phyloP scores from a whole-genome alignment of 2,329 filamentous ascomycete species.

The Byssothecium circinans region DNA sequence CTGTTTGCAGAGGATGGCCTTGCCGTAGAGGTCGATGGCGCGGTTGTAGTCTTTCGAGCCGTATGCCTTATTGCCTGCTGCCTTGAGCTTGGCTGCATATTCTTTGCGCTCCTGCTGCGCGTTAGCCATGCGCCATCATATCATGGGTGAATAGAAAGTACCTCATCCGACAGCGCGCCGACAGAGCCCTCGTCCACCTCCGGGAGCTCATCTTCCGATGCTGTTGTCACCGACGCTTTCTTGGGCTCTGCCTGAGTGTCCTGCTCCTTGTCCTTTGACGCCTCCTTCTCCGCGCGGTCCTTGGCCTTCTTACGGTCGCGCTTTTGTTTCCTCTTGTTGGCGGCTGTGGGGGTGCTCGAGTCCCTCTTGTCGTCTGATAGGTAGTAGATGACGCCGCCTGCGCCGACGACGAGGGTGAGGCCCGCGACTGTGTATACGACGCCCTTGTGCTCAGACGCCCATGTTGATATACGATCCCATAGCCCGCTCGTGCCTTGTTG shows the following conservation, averaged over 20 bases:
- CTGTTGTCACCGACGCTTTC: slow-evolving; percentile 41
- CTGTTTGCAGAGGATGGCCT: slow-evolving; percentile 94
- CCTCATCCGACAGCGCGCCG: slow-evolving; percentile 47
- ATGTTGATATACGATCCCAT: slow-evolving; percentile 87
- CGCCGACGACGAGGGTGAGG: slow-evolving; percentile 86
- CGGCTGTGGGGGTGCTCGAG: slow-evolving; percentile 29
- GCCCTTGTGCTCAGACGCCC: slow-evolving; percentile 94
- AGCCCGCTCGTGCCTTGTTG: slow-evolving; percentile 64
- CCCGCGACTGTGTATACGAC: slow-evolving; percentile 95
- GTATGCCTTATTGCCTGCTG: slow-evolving; percentile 94
- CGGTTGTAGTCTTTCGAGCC: slow-evolving; percentile 90
- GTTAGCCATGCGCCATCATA: slow-evolving; percentile 23
- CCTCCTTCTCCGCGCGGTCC: slow-evolving; percentile 61
- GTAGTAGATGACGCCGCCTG: slow-evolving; percentile 92
- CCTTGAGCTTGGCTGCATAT: slow-evolving; percentile 89
- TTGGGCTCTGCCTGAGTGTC: slow-evolving; percentile 38
- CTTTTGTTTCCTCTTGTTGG: slow-evolving; percentile 74
- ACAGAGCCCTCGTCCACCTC: slow-evolving; percentile 53
- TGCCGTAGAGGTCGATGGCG: slow-evolving; percentile 92
- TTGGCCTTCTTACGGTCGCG: slow-evolving; percentile 89
- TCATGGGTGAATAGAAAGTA: slow-evolving; percentile 10
- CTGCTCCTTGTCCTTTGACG: slow-evolving; percentile 44
- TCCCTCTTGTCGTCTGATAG: slow-evolving; percentile 59
- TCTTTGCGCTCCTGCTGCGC: slow-evolving; percentile 73
- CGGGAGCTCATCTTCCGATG: slow-evolving; percentile 50